Evolutionary conservation across 768 basidiomycete genomes (phyloP).

Genomic region (Termitomyces sp.): DNA sequence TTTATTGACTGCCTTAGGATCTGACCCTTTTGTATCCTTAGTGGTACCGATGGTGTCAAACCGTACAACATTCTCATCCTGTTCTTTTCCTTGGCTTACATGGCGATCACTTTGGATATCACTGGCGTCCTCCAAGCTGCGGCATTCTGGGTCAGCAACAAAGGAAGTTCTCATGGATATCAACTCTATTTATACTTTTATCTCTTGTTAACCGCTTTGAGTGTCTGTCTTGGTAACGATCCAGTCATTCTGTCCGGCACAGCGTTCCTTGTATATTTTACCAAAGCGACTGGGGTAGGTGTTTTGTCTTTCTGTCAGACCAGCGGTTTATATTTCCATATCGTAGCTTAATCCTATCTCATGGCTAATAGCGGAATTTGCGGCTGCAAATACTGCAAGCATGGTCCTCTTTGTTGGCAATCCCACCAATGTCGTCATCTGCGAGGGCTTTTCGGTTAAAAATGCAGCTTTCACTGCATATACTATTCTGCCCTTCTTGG

Average conservation of each 20-base stretch:
- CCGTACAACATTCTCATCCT: conserved; percentile 93
- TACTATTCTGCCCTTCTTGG: conserved; percentile 76
- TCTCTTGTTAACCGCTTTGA: conserved; percentile 70
- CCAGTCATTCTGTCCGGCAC: conserved; percentile 92
- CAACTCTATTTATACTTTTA: conserved; percentile 80
- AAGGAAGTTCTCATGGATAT: conserved; percentile 67
- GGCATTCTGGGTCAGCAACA: conserved; percentile 84
- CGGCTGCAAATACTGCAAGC: conserved; percentile 74
- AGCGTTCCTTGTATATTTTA: conserved; percentile 86
- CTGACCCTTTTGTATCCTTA: background rate
- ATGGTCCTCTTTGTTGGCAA: conserved; percentile 81
- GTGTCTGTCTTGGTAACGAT: conserved; percentile 86
- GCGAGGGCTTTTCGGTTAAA: conserved; percentile 77
- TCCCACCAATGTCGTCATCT: conserved; percentile 91
- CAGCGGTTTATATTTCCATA: background rate
- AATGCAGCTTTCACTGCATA: conserved; percentile 79
- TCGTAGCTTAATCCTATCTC: conserved; percentile 41
- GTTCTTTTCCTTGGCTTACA: conserved; percentile 89
- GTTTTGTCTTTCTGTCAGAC: background rate
- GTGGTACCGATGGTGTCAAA: conserved; percentile 55
- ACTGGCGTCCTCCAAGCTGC: conserved; percentile 74
- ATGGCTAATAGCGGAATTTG: conserved; percentile 74
- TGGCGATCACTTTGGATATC: conserved; percentile 86
- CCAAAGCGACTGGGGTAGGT: conserved; percentile 47
- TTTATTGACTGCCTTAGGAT: background rate